Evolutionary conservation across 75 land plant species (phyloP), one percentile per base, ranked within the genome.

Genomic region (Cupressus sempervirens): DNA sequence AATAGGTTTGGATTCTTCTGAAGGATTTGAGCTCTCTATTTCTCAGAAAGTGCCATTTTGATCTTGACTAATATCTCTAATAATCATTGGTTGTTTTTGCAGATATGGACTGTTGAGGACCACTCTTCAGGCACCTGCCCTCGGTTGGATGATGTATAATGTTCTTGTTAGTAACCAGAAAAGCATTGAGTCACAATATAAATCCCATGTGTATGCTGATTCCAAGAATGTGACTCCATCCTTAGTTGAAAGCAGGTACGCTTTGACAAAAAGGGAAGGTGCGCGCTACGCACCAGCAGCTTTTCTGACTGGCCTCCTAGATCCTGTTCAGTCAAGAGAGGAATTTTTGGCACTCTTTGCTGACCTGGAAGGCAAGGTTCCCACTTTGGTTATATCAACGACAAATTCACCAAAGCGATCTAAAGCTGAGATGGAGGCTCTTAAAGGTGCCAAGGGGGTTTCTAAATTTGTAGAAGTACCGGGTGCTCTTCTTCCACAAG

Each of bases 101-200:
- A 96, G 98, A 85, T 97, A 96, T 85, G 94, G 92, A 35, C 83
- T 97, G 7, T 87, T 97, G 4, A 87, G 98, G 65, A 91, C 91
- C n/a, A 90, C 95, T 9, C 88, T 97, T 36, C 88, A 93, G 83
- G 91, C 99, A 1, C 96, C 98, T 43, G 99, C 93, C 54, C 86
- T 97, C 7, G 99, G 99, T 18, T 96, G 96, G 99, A 95, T 97
- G 89, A 91, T 97, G 95, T 97, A 97, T 86, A 97, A 96, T 65
- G 85, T 93, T 74, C 94, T 97, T 45, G 99, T 97, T 54, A 97
- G 98, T 92, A 97, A 97, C 85, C 91, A 95, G 83, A 93, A 93
- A 67, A 89, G 94, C 85, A 97, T 97, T 65, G 84, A 93, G 82
- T 93, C 95, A 41, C 99, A 97, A 84, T 97, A 97, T 85, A 89